Conservation (phyloP, 179 eudicot species). For the Carnegiea gigantea region DNA sequence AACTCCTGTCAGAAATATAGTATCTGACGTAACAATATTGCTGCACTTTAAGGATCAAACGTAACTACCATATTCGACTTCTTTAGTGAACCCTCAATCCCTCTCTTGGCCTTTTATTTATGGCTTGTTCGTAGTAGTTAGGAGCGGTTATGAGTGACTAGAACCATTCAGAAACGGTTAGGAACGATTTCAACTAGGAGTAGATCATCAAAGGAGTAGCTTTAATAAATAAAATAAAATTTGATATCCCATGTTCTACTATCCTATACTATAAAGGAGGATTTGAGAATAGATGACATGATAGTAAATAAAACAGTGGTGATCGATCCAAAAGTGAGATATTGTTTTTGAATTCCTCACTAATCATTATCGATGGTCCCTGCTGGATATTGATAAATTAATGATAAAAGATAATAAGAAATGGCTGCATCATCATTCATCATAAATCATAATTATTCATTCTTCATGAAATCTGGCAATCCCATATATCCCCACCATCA, state of each 20-base stretch:
- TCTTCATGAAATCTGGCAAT: not conserved
- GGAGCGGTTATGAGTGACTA: too few relatives aligned
- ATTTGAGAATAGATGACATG: not conserved
- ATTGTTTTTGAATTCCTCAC: conserved; percentile 20
- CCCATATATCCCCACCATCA: conserved; percentile 15
- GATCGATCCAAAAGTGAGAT: conserved; percentile 22
- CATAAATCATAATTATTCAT: not conserved
- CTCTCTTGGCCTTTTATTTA: too few relatives aligned
- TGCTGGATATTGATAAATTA: not conserved
- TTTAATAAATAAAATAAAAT: not conserved
- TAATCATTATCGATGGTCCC: conserved; percentile 28
- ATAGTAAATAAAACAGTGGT: not conserved
- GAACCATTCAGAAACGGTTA: too few relatives aligned
- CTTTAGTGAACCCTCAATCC: too few relatives aligned
- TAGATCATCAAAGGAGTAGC: not conserved
- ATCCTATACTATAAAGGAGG: not conserved
- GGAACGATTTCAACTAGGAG: too few relatives aligned
- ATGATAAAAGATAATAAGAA: not conserved
- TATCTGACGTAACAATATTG: too few relatives aligned
- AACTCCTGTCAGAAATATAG: too few relatives aligned
- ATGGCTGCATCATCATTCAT: conserved; percentile 12
- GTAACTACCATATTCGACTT: too few relatives aligned
- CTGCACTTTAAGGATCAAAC: too few relatives aligned
- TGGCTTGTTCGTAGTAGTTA: too few relatives aligned
- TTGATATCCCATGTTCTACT: not conserved